Base-by-base conservation (phyloP, 148 eudicot genomes). In the Silene latifolia region DNA sequence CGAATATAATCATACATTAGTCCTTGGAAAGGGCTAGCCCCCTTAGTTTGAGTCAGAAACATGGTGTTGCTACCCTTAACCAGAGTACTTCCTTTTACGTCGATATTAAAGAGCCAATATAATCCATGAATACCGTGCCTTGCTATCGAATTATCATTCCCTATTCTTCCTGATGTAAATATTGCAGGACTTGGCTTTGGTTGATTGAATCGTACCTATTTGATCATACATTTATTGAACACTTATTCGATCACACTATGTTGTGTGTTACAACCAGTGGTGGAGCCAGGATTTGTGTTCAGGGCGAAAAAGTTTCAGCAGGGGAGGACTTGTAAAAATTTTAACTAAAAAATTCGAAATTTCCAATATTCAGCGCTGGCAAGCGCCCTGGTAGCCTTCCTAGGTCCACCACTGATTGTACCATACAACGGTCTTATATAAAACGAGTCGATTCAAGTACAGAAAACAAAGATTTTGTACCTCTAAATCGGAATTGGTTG, bases 51-150 rank as follows among this genome's bases (percentile, higher is more conserved):
- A 8, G 84, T 85, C 42, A 89, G 72, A 71, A 69, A 87, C 48
- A 89, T 73, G 11, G 79, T 79, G 59, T 89, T 89, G 7, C 76
- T 67, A 23, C 93, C 93, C 63, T 79, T 58, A 7, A 63, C 32
- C 1, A 89, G 74, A 29, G 29, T 72, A 56, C 63, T 63, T 19
- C 83, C 85, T 67, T 74, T 59, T n/a, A 89, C 84, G 23, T 87
- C 89, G 3, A 89, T 67, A 53, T 77, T 82, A 80, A 75, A 89
- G 9, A 85, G 67, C 84, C 87, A 75, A 65, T 85, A 87, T 2
- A 89, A 59, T 10, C 93, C 93, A 57, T 89, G 93, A 76, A 89
- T 84, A 7, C 93, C 93, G 73, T 89, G 93, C 21, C 87, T 82
- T 63, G 87, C 87, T 24, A 85, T 78, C 7, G 85, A 78, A 68